Percentiles rank a stretch among this genome's conserved stretches.
These are phyloP conservation scores for Cryptococcus hybrid DNA, from an alignment of 1,284 basidiomycete genomes.

Conservation along the genomic window DNA sequence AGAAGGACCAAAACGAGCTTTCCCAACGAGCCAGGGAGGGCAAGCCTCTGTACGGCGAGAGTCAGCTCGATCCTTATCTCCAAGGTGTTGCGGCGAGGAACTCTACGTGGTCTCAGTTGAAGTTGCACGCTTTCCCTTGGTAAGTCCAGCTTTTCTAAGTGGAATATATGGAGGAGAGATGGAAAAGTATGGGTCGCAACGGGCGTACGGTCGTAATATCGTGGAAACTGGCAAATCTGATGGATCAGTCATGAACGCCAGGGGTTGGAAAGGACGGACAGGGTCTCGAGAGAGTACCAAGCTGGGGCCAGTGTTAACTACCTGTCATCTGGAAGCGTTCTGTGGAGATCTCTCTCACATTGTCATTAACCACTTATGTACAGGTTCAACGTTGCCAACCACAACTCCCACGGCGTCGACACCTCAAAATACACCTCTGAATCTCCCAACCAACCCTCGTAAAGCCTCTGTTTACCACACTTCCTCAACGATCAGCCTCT, in stretches of 20 bases:
- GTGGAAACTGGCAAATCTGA: too few species aligned
- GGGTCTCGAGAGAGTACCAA: too few species aligned
- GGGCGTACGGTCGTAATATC: too few species aligned
- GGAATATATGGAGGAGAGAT: too few species aligned
- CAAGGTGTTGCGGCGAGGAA: slow-evolving; percentile 87
- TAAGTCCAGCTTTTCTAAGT: slow-evolving; percentile 53
- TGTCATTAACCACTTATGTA: too few species aligned
- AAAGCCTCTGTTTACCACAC: not conserved
- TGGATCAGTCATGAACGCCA: too few species aligned
- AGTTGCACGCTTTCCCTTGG: slow-evolving; percentile 63
- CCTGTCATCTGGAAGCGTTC: too few species aligned
- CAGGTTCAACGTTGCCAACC: slow-evolving; percentile 92
- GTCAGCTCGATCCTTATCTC: slow-evolving; percentile 78
- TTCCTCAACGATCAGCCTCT: not conserved
- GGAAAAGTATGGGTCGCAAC: too few species aligned
- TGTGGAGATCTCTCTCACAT: too few species aligned
- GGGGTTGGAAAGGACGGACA: too few species aligned
- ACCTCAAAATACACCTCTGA: slow-evolving; percentile 65
- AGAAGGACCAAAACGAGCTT: slow-evolving; percentile 72
- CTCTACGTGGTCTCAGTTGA: slow-evolving; percentile 88
- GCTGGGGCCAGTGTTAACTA: too few species aligned
- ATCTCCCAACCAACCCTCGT: slow-evolving; percentile 20
- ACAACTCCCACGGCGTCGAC: slow-evolving; percentile 81
- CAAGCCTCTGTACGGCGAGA: slow-evolving; percentile 79
- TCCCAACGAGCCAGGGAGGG: slow-evolving; percentile 67